phyloP scores from a whole-genome alignment of 106 monocot species.

The Dendrobium catenatum region DNA sequence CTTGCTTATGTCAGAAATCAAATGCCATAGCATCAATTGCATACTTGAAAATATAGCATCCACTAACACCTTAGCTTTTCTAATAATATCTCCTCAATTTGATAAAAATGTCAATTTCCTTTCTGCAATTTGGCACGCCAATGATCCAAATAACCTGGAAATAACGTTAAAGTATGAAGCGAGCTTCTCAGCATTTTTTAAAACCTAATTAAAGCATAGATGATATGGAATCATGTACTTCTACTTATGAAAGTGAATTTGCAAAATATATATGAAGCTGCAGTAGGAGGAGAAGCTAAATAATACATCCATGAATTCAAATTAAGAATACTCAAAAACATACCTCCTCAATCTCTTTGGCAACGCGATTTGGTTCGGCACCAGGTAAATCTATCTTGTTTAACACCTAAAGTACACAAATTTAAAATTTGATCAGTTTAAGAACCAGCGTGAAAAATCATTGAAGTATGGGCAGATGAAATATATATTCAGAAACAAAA shows the following conservation, averaged over 20 bases:
- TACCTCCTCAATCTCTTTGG: conserved; percentile 93
- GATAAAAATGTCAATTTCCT: background rate
- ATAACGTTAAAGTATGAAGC: background rate
- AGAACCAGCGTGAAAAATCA: background rate
- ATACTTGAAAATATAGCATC: background rate
- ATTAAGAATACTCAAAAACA: background rate
- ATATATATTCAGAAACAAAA: too few relatives aligned
- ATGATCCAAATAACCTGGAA: background rate
- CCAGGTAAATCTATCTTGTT: conserved; percentile 98
- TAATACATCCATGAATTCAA: background rate
- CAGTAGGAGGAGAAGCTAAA: background rate
- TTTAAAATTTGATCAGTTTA: background rate
- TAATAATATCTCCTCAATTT: background rate
- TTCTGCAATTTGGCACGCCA: background rate
- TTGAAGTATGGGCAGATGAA: too few relatives aligned
- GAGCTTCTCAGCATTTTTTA: background rate
- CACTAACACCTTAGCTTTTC: background rate
- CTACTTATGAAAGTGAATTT: background rate
- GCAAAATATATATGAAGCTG: background rate
- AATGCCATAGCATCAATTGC: background rate
- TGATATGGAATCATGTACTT: background rate
- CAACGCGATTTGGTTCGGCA: conserved; percentile 75
- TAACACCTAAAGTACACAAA: conserved; percentile 47
- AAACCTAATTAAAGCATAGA: background rate
- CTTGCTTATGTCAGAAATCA: background rate